Evolutionary conservation across 495 filamentous ascomycete species (phyloP), one percentile per base, ranked within the genome.

Genomic region (Letharia lupina): DNA sequence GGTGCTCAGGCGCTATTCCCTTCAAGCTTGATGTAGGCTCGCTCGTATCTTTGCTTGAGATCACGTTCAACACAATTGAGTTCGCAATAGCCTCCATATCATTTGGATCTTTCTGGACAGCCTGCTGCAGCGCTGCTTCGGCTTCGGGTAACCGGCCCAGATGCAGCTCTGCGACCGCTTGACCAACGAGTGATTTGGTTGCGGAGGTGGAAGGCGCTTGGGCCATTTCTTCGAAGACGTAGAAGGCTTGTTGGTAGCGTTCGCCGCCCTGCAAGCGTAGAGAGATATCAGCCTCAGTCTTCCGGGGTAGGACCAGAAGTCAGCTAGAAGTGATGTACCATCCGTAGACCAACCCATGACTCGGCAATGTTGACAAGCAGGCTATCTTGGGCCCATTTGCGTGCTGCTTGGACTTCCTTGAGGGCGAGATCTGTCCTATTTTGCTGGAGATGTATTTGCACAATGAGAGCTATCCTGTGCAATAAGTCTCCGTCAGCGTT

Each of bases 161-260:
- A 71, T 98, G 94, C 35, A 98, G 79, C 74, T 98, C 94, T 47
- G 90, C 87, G 39, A 98, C 87, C 39, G 92, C 93, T 81, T 98
- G 94, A 42, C 88, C 88, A 68, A 96, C 82, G 47, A 96, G 84
- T 37, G 82, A 82, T 44, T 81, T 73, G 37, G 83, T 81, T 47
- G 85, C 83, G 9, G 87, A 83, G 44, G 87, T 86, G 61, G 88
- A 84, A 23, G 91, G 88, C 33, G 89, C 86, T 75, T 95, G 89
- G 31, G 94, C 94, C 48, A 98, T 86, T 76, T 98, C 94, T 77
- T 97, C 93, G 73, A 91, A 98, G 70, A 98, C 93, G 82, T 98
- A 98, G 79, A 94, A 98, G 45, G 93, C 89, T 70, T 91, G 89
- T 75, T 98, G 94, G 80, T 98, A 98, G 76, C 90, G 92, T 68